phyloP scores from a whole-genome alignment of 2,329 filamentous ascomycete species.

The Monilinia laxa region DNA sequence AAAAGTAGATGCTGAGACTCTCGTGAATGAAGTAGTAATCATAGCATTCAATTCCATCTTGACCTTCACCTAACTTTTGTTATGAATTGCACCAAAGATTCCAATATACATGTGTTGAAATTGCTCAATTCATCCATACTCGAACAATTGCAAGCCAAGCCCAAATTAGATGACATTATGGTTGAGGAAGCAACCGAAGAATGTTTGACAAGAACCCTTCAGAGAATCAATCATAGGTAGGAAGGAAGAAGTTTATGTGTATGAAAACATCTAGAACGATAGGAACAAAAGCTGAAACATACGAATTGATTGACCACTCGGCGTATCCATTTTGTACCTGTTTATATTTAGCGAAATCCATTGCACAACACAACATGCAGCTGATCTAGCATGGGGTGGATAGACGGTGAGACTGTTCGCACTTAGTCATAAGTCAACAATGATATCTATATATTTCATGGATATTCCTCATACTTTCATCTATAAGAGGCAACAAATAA shows the following conservation, averaged over 20 bases:
- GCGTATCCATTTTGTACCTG: not conserved
- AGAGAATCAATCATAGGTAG: not conserved
- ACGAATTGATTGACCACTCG: constrained; percentile 5
- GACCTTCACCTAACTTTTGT: no score
- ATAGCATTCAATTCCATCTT: not conserved
- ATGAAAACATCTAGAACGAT: not conserved
- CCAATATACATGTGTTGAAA: no score
- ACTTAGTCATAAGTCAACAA: not conserved
- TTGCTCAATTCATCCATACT: not conserved
- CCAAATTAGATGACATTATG: not conserved
- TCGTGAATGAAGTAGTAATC: not conserved
- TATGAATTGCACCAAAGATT: no score
- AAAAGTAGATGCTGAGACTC: not conserved
- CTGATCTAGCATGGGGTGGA: not conserved
- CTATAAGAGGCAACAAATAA: not conserved
- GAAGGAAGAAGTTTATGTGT: not conserved
- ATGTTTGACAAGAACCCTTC: not conserved
- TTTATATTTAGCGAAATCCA: no score
- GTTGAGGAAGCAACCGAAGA: not conserved
- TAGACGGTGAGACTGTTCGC: not conserved
- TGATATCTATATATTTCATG: not conserved
- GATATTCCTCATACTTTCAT: not conserved
- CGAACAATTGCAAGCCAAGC: not conserved
- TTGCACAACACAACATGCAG: constrained; percentile 11
- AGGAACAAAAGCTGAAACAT: not conserved